Evolutionary conservation across 257 asterid species (phyloP), one percentile per base, ranked within the genome.

Genomic region (Linaria vulgaris): DNA sequence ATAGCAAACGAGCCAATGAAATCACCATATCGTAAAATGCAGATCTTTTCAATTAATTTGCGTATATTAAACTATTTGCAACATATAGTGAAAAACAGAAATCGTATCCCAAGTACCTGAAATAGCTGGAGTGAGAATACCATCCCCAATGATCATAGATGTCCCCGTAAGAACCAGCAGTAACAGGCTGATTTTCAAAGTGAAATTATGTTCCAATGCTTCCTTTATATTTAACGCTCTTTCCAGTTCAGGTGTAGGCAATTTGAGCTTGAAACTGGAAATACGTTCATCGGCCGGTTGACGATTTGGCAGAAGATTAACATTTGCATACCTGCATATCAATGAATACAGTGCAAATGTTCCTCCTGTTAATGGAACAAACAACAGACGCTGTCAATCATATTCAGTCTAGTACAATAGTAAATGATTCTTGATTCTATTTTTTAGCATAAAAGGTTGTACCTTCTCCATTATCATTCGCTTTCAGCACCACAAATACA

Each of bases 401-500:
- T 13, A 44, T 12, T 0, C 10, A 1, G 41, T 3, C 11, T 7
- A 34, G 41, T 7, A 44, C 15, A 1, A 44, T 44, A 44, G 49
- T 44, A 44, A 13, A 44, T 13, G 16, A n/a, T 14, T 14, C 15
- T 44, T 44, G 2, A 44, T 44, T 44, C 7, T 4, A 44, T n/a
- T 54, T 59, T 20, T 22, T 38, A 44, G 31, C 49, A 21, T 12
- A 76, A 55, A 44, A 68, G 21, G 3, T 19, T 20, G 45, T 78
- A 91, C 98, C 98, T 91, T 88, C 98, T 16, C 95, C 96, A 61
- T 78, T 88, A 69, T 91, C 98, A 21, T 91, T 91, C 25, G 96
- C 98, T 70, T 81, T 86, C 47, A 91, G 84, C 71, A 91, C 98
- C 25, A 91, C 85, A 38, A 91, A 88, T 16, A 91, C 98, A 39